Conservation (phyloP, 1,284 basidiomycete genomes). For the Athelia sp. region DNA sequence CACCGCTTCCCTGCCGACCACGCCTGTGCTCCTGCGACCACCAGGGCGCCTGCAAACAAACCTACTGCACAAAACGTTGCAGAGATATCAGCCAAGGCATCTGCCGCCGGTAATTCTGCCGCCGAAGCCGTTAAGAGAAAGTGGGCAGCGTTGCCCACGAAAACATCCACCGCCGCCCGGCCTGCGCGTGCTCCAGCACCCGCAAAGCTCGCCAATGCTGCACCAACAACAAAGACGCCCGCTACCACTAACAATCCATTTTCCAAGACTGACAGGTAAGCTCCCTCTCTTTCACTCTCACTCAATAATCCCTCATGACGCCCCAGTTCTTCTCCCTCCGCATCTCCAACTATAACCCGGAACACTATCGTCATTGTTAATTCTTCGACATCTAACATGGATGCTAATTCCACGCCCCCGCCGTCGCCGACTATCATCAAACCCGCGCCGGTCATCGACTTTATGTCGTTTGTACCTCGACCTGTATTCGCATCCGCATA, state of each 20-base stretch:
- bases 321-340: conserved; percentile 36
- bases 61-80: conserved; percentile 19
- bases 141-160: conserved; percentile 21
- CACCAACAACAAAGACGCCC: conserved; percentile 18
- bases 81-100: conserved; percentile 12
- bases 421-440: conserved; percentile 19
- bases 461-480: conserved; percentile 54
- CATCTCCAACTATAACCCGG: conserved; percentile 11
- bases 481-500: conserved; percentile 59
- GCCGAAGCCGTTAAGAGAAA: conserved; percentile 35
- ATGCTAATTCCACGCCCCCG: conserved; percentile 1
- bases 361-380: conserved; percentile 12
- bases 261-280: conserved; percentile 69
- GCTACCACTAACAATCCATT: conserved; percentile 34
- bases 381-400: background rate
- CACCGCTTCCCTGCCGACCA: conserved; percentile 74
- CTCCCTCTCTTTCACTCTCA: conserved; percentile 19
- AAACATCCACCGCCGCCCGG: conserved; percentile 12
- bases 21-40: conserved; percentile 33
- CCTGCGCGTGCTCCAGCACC: conserved; percentile 16
- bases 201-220: conserved; percentile 7
- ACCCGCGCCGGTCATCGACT: conserved; percentile 30
- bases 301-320: conserved; percentile 65
- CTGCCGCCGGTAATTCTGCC: conserved; percentile 32
- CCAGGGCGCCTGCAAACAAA: conserved; percentile 8